Conservation (phyloP, 2,329 filamentous ascomycete species). For the Eurotiales sp. region DNA sequence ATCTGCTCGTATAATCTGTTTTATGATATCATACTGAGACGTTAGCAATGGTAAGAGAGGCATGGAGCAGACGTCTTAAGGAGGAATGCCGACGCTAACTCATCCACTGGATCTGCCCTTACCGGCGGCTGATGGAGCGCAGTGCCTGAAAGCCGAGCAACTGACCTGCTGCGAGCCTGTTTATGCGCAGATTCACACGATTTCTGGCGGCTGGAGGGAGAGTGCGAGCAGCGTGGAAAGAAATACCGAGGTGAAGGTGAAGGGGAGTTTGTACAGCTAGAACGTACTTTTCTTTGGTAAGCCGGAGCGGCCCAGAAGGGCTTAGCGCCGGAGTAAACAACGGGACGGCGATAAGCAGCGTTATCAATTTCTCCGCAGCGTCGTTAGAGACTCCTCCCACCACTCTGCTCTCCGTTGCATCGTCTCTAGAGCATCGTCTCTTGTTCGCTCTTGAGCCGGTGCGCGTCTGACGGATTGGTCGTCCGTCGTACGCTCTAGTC, state of each 20-base stretch:
- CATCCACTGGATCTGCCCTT: conserved; percentile 1
- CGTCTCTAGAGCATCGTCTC: too few species aligned
- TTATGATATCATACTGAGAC: background rate
- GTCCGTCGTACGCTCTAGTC: background rate
- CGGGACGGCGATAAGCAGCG: conserved; percentile 7
- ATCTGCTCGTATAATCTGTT: background rate
- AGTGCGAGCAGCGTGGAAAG: background rate
- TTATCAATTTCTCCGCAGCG: conserved; percentile 12
- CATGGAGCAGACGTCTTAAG: background rate
- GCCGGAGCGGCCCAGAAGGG: background rate
- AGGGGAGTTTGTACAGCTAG: background rate
- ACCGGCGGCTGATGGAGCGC: background rate
- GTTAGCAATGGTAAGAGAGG: background rate
- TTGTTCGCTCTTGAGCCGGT: background rate
- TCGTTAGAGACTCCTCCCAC: too few species aligned
- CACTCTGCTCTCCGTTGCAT: too few species aligned
- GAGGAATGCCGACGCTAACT: background rate
- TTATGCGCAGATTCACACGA: background rate
- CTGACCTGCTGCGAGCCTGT: background rate
- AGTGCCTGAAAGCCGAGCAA: background rate
- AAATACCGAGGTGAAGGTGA: background rate
- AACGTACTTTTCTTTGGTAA: background rate
- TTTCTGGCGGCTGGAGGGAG: too few species aligned
- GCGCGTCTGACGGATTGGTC: background rate
- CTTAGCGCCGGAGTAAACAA: conserved; percentile 5